Base-by-base conservation (phyloP, 352 stramenopile genomes). In the Pythium rhizo-oryzae region DNA sequence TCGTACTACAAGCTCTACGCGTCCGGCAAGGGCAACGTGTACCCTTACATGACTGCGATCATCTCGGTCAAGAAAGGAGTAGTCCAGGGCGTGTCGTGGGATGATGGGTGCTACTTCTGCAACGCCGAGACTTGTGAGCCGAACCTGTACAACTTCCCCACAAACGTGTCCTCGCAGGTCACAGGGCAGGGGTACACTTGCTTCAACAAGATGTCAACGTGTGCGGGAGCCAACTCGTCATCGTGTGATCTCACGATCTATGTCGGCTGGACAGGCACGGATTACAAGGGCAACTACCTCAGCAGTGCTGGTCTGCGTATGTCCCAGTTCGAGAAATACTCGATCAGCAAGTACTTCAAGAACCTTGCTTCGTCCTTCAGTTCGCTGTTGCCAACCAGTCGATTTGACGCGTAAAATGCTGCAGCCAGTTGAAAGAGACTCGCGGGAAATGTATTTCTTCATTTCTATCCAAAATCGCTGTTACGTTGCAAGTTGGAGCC, bases 311-410 rank as follows among this genome's bases (percentile, higher is more conserved):
- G 84, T 6, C 67, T 93, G 61, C 86, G 86, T 18, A 90, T 93
- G 75, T 94, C 86, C 44, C 84, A 94, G 72, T 94, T 94, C 66
- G 78, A 85, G 53, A 90, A 91, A 62, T 93, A 92, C 71, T 94
- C 86, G n/a, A 85, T 92, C 62, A 78, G 73, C 58, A 89, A 82
- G 52, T 92, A 90, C 68, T 85, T 92, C 65, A 85, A 80, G 49
- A 89, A 82, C 52, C 70, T 94, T 41, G 71, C 72, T 25, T 81
- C 59, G 37, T 87, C 78, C 56, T 83, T 91, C 58, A 84, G 71
- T 30, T 75, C 70, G 8, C 49, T 91, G 0, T 37, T 84, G 37
- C 78, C 83, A 0, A 82, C 67, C 16, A 87, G 78, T 66, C 79
- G 76, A 35, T 82, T 81, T 43, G 77, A 89, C 30, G 37, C 62